Percentiles rank a stretch among this genome's conserved stretches.
Evolutionary conservation across 805 yeast genomes (phyloP).

Genomic region (Ogataea zsoltii): DNA sequence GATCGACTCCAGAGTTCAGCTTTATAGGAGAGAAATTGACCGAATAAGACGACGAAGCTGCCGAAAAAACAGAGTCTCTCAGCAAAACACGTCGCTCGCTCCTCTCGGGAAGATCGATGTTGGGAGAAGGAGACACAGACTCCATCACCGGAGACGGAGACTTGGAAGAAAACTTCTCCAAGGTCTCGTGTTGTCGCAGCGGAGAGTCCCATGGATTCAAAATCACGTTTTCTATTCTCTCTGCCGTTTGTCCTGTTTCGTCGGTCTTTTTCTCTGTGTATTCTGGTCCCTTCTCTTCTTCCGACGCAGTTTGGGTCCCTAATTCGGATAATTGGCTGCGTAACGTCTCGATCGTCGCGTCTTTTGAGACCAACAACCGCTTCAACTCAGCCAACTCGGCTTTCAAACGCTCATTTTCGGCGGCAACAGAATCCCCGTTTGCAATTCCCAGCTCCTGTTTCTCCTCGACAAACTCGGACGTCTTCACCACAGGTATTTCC

Average conservation of each 20-base stretch:
- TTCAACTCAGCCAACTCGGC: constrained; percentile 9
- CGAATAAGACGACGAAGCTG: constrained; percentile 19
- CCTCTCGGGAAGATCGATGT: constrained; percentile 29
- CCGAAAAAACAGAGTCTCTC: constrained; percentile 16
- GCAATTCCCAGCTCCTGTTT: background rate
- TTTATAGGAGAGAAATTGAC: constrained; percentile 9
- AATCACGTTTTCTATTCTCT: background rate
- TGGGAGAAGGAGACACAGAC: constrained; percentile 8
- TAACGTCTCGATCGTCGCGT: constrained; percentile 2
- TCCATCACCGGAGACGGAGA: constrained; percentile 10
- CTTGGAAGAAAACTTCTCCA: constrained; percentile 17
- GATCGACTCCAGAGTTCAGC: background rate
- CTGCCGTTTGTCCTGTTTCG: background rate
- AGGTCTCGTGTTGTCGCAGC: constrained; percentile 18
- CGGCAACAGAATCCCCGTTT: background rate
- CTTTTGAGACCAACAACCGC: constrained; percentile 6
- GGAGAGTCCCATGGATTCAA: constrained; percentile 30
- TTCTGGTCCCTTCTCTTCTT: background rate
- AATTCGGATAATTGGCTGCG: background rate
- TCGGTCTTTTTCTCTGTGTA: background rate
- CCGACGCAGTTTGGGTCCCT: background rate
- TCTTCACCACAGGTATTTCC: no score
- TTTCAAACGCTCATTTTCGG: constrained; percentile 5
- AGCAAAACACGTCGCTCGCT: constrained; percentile 23
- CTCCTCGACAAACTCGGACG: no score